These are phyloP conservation scores for Aureobasidium vineae DNA, from an alignment of 2,329 filamentous ascomycete species.

Conservation along the genomic window DNA sequence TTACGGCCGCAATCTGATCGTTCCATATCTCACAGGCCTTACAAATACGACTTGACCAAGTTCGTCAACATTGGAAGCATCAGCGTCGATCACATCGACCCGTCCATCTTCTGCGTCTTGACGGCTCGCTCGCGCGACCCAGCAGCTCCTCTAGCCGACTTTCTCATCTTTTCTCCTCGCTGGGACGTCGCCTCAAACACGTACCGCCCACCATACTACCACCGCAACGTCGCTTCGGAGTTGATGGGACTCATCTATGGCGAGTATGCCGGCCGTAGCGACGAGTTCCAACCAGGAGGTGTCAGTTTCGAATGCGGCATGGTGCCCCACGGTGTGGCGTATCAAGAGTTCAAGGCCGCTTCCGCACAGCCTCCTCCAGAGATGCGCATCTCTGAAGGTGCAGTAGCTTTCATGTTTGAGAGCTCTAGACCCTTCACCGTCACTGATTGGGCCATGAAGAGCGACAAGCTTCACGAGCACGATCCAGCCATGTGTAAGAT, in stretches of 20 bases:
- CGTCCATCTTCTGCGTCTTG: conserved; percentile 41
- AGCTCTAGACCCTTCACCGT: conserved; percentile 31
- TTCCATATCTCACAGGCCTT: conserved; percentile 29
- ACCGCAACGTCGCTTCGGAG: conserved; percentile 43
- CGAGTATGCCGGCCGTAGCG: conserved; percentile 40
- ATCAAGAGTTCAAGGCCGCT: conserved; percentile 49
- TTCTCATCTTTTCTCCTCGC: conserved; percentile 42
- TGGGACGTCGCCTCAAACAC: conserved; percentile 44
- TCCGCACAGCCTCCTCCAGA: conserved; percentile 51
- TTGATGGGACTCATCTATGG: conserved; percentile 42
- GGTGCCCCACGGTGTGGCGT: conserved; percentile 43
- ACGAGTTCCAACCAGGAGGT: conserved; percentile 45
- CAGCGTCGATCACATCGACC: conserved; percentile 43
- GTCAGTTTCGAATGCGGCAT: conserved; percentile 41
- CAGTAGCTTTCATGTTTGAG: conserved; percentile 46
- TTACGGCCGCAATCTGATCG: conserved; percentile 3
- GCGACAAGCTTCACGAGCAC: conserved; percentile 46
- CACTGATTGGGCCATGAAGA: conserved; percentile 27
- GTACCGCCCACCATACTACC: conserved; percentile 43
- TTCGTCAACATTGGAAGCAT: conserved; percentile 43
- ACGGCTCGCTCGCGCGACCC: conserved; percentile 43
- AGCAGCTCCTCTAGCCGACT: conserved; percentile 39
- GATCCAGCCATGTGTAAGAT: conserved; percentile 37
- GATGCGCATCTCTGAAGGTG: conserved; percentile 46
- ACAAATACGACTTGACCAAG: conserved; percentile 55